Base-by-base conservation (phyloP, 495 filamentous ascomycete species). In the Aspergillus leporis region DNA sequence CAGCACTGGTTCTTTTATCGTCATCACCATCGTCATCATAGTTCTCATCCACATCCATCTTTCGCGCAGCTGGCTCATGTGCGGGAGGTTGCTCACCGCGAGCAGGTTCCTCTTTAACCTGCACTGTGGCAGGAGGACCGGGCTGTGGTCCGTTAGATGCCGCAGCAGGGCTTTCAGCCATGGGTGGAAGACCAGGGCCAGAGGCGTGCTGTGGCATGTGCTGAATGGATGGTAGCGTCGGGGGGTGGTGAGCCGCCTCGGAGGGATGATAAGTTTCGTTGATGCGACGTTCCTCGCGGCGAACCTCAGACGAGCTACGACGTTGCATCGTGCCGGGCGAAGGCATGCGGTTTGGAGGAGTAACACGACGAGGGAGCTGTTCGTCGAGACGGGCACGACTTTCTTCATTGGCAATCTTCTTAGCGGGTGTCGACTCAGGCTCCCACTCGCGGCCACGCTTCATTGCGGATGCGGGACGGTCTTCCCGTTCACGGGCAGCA, bases 11-110 rank as follows among this genome's bases (percentile, higher is more conserved):
- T 67, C 87, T 84, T 73, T 96, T 92, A 50, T 96, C 88, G 61
- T 96, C 93, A 54, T 88, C 89, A 16, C 75, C 85, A 30, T 90
- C 91, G 62, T 95, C 92, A 71, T 97, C 93, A 63, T 98, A 96
- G 60, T 96, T 87, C 71, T 98, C 93, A 68, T 98, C 94, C 45
- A 98, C 89, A 22, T 98, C 94, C 87, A 98, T 95, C 71, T 96
- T 94, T 9, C 94, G 84, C 34, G 90, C 89, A 6, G 94, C 90
- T 13, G 92, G 83, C 75, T 98, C 94, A 47, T 85, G 83, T 22
- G 80, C 72, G n/a, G 83, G 75, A 49, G 77, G 77, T 21, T 79
- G 77, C 62, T 87, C 85, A n/a, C 80, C 76, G 30, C 79, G 78
- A 40, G 68, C 60, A 58, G 76, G 66, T 43, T 79, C 79, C 58